Evolutionary conservation across 192 early-diverging fungal species (phyloP).

Genomic region (Entomortierella parvispora): DNA sequence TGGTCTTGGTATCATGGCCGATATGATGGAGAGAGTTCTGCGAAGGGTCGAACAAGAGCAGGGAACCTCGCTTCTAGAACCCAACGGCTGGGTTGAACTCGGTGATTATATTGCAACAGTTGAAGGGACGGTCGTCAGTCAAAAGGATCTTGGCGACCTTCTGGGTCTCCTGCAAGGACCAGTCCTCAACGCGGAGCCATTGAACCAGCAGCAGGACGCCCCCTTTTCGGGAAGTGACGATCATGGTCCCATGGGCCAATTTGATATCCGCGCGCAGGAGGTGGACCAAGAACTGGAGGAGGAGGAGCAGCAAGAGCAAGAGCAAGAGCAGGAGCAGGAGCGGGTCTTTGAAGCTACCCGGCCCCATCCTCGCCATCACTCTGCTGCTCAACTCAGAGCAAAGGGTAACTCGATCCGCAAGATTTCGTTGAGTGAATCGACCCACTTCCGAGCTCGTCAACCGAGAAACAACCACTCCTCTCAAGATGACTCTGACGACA

Average conservation of each 20-base stretch:
- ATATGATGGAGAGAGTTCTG: conserved; percentile 38
- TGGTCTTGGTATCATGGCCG: conserved; percentile 35
- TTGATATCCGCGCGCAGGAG: not conserved
- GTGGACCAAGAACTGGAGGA: not conserved
- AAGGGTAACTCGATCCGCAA: conserved; percentile 13
- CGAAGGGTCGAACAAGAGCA: conserved; percentile 40
- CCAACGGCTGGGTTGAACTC: conserved; percentile 19
- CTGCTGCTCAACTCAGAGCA: conserved; percentile 5
- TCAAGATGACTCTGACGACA: conserved; percentile 19
- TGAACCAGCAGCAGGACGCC: not conserved
- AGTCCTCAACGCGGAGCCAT: not conserved
- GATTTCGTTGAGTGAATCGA: conserved; percentile 34
- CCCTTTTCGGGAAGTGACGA: too few relatives aligned
- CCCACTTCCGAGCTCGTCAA: conserved; percentile 19
- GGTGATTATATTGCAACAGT: conserved; percentile 15
- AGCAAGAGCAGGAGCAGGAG: not conserved
- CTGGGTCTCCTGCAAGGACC: conserved; percentile 20
- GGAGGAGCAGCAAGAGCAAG: not conserved
- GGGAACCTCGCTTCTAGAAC: conserved; percentile 15
- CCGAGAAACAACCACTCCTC: conserved; percentile 19
- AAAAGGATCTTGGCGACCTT: conserved; percentile 33
- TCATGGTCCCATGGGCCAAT: not conserved
- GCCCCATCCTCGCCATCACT: conserved; percentile 17
- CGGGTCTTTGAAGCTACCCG: not conserved
- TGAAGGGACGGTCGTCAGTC: conserved; percentile 23